A percentile compares a stretch with the other conserved stretches of the same genome.
Conservation (phyloP, 1,139 yeast species). For the Cylindricascospora bacillispora region DNA sequence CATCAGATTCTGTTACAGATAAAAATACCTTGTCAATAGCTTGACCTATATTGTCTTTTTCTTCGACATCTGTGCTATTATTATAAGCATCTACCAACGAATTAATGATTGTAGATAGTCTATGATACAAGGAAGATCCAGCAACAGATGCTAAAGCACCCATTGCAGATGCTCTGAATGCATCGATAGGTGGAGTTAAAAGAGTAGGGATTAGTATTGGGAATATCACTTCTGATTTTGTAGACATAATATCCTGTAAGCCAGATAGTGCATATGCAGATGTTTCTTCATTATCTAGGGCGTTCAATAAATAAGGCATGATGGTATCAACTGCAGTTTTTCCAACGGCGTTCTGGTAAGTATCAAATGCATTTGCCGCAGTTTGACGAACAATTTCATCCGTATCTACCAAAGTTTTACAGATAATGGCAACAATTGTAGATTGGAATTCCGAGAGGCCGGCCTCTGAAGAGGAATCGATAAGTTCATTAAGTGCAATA, state of each 20-base stretch:
- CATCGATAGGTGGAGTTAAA: conserved; percentile 68
- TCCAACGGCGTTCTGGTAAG: conserved; percentile 71
- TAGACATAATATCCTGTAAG: conserved; percentile 82
- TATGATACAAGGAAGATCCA: conserved; percentile 66
- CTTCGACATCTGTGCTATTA: conserved; percentile 27
- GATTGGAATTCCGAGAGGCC: conserved; percentile 55
- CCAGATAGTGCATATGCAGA: conserved; percentile 79
- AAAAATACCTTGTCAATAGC: conserved; percentile 59
- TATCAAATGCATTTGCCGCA: conserved; percentile 85
- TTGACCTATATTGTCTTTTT: conserved; percentile 32
- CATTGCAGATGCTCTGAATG: conserved; percentile 74
- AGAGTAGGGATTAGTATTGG: conserved; percentile 85
- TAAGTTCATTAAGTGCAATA: conserved; percentile 78
- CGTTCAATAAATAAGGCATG: conserved; percentile 66
- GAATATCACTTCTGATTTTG: conserved; percentile 83
- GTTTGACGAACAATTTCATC: conserved; percentile 70
- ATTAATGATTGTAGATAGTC: conserved; percentile 59
- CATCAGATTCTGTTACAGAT: conserved; percentile 68
- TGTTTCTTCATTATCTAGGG: conserved; percentile 49
- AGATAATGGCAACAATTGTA: conserved; percentile 59
- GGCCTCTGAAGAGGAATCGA: conserved; percentile 57
- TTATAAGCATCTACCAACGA: conserved; percentile 53
- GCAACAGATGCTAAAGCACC: conserved; percentile 88
- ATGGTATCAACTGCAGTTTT: conserved; percentile 79
- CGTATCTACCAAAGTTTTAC: conserved; percentile 67